A percentile compares a stretch with the other conserved stretches of the same genome.
These are phyloP conservation scores for Diplodia corticola DNA, from an alignment of 2,329 filamentous ascomycete genomes.

Conservation along the genomic window DNA sequence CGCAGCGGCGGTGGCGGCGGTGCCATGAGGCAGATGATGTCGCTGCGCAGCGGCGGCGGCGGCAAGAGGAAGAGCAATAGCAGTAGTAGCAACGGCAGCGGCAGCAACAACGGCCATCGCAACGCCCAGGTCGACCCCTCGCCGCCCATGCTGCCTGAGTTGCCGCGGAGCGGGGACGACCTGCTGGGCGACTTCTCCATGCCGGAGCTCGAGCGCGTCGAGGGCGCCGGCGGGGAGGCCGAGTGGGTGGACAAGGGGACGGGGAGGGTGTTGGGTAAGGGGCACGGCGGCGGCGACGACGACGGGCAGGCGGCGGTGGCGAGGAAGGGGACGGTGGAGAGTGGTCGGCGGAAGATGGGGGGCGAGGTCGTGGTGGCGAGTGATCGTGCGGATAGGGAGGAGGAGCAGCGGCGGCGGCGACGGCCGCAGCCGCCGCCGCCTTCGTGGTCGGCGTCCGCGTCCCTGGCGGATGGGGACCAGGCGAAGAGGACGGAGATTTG, in stretches of 20 bases:
- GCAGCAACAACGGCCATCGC: neutral
- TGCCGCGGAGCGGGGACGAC: neutral
- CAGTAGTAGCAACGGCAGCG: neutral
- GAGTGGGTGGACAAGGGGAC: neutral
- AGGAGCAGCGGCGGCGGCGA: neutral
- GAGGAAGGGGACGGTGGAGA: neutral
- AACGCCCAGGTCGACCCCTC: neutral
- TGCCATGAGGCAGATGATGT: neutral
- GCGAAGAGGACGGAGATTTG: neutral
- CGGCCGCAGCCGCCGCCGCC: neutral
- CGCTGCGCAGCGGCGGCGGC: neutral
- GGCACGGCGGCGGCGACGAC: no score
- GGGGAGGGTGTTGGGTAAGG: neutral
- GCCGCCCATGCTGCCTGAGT: neutral
- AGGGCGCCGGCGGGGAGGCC: neutral
- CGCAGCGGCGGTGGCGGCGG: neutral
- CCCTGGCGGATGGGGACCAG: neutral
- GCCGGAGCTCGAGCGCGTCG: neutral
- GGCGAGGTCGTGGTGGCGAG: neutral
- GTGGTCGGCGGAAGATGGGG: neutral
- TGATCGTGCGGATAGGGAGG: neutral
- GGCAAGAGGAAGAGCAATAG: no score
- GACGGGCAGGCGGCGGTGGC: neutral
- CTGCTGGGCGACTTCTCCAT: neutral
- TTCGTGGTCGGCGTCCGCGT: neutral